Evolutionary conservation across 441 rosid species (phyloP), one percentile per base, ranked within the genome.

Genomic region (Adansonia grandidieri): DNA sequence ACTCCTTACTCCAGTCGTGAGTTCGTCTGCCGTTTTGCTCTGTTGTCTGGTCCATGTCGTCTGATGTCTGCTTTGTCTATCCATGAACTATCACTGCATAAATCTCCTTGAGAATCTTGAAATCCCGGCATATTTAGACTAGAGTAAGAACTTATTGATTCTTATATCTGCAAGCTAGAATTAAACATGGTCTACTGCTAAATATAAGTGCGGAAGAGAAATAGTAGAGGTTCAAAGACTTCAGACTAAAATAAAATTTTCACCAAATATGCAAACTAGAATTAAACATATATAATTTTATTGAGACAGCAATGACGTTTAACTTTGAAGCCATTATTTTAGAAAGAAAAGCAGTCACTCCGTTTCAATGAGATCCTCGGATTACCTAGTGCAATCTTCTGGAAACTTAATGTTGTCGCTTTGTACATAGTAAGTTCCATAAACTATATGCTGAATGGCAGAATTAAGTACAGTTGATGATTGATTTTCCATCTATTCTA

Each of bases 1-100:
- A 50, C 14, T 50, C 54, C 54, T 50, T 50, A 50, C 14, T 9
- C 11, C 10, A 9, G 88, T n/a, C 89, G 98, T 97, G 84, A 91
- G 99, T 86, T 28, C 64, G 44, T 66, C 47, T 66, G 6, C 63
- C 71, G n/a, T 32, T 54, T 56, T 56, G 1, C 42, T 10, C 71
- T 17, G 22, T 72, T 54, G 3, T 37, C 22, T 64, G 9, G 1
- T 64, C 15, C 3, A 37, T 64, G 11, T 64, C 47, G 15, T 64
- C 47, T 37, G 20, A 37, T 64, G 47, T 64, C 47, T 15, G 47
- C 20, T 64, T 64, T 64, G 65, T 40, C 10, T 5, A 32, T 62
- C 44, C 44, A 9, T 47, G 51, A 47, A 1, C 2, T 47, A 13
- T 62, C 28, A 42, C 44, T 62, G 13, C 13, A 28, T 4, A 32